Conservation (phyloP, 768 basidiomycete genomes). For the Hortiboletus flavorubellus region DNA sequence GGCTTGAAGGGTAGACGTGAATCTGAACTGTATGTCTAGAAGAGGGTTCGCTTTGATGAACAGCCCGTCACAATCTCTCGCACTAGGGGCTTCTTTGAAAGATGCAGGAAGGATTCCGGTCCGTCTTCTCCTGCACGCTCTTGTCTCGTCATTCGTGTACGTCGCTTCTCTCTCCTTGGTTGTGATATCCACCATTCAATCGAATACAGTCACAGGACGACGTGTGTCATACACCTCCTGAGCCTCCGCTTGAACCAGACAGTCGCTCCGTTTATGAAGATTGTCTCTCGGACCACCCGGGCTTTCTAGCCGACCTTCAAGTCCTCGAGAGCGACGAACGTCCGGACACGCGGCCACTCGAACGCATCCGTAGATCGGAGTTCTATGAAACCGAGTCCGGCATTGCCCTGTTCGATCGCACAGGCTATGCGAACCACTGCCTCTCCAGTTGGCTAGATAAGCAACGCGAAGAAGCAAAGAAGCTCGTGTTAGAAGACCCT, state of each 20-base stretch:
- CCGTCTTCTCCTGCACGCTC: conserved; percentile 24
- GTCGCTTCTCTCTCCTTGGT: background rate
- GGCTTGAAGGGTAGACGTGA: background rate
- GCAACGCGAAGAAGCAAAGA: conserved; percentile 21
- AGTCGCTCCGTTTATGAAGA: conserved; percentile 28
- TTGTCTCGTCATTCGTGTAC: conserved; percentile 28
- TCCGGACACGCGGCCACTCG: conserved; percentile 3
- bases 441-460: conserved; percentile 27
- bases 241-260: conserved; percentile 12
- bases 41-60: conserved; percentile 29
- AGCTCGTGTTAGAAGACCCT: conserved; percentile 24
- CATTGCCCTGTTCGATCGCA: conserved; percentile 23
- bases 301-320: conserved; percentile 17
- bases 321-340: conserved; percentile 15
- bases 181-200: background rate
- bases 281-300: conserved; percentile 21
- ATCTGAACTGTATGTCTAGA: conserved; percentile 7
- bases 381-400: conserved; percentile 31
- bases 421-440: conserved; percentile 27
- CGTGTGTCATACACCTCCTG: background rate
- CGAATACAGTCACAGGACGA: conserved; percentile 14
- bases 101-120: conserved; percentile 6
- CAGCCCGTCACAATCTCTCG: conserved; percentile 23
- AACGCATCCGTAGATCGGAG: conserved; percentile 16
- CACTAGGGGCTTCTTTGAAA: conserved; percentile 15